Evolutionary conservation across 2,329 filamentous ascomycete species (phyloP).

Genomic region (Taxawa tesnikishii): DNA sequence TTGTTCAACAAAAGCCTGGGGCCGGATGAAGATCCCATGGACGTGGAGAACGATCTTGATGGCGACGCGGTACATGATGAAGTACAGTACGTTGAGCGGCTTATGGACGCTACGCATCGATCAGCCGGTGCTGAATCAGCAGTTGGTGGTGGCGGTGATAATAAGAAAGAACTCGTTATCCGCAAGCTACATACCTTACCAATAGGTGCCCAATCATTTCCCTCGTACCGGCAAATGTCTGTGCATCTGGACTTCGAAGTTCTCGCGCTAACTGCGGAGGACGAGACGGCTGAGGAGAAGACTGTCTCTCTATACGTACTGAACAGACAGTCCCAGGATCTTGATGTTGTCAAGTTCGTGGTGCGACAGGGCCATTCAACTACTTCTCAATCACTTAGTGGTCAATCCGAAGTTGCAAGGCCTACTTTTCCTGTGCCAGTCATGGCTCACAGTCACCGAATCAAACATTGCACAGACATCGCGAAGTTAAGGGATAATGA

Average conservation of each 20-base stretch:
- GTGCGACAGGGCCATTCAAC: too few species aligned
- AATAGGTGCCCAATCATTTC: neutral
- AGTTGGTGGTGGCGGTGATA: constrained; percentile 18
- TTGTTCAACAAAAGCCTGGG: constrained; percentile 19
- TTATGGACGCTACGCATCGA: constrained; percentile 6
- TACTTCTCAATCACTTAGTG: too few species aligned
- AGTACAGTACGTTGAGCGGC: constrained; percentile 3
- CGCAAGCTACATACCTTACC: constrained; percentile 16
- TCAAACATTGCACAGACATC: neutral
- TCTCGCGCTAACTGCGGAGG: neutral
- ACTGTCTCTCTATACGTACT: neutral
- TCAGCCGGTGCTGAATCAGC: constrained; percentile 7
- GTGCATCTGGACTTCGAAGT: too few species aligned
- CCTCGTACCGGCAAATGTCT: neutral
- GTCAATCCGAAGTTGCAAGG: neutral
- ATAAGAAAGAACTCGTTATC: constrained; percentile 20
- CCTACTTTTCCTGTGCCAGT: neutral
- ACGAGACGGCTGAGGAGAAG: neutral
- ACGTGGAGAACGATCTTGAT: constrained; percentile 17
- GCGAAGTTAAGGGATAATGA: neutral
- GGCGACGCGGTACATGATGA: constrained; percentile 10
- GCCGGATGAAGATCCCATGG: constrained; percentile 19
- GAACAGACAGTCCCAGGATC: neutral
- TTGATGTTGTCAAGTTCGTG: too few species aligned
- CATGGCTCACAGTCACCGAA: neutral